Conservation (phyloP, 2,329 filamentous ascomycete species). For the Colletotrichum tabaci region DNA sequence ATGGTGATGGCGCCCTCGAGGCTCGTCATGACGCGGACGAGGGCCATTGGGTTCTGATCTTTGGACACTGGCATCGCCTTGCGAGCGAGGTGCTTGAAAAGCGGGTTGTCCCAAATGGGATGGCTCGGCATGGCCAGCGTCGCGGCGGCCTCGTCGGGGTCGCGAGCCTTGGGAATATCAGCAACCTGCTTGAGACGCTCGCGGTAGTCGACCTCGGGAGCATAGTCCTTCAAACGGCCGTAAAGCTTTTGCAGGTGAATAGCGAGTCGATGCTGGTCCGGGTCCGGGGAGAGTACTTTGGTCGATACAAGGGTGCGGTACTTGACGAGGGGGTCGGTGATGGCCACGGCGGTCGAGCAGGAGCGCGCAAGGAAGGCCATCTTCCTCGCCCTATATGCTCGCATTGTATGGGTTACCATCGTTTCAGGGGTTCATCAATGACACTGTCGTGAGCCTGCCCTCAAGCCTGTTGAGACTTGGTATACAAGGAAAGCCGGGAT, state of each 20-base stretch:
- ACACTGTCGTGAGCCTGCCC: no score
- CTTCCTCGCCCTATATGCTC: not conserved
- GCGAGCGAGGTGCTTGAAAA: slow-evolving; percentile 72
- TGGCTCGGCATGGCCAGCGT: slow-evolving; percentile 67
- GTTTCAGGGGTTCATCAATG: not conserved
- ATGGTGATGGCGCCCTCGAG: slow-evolving; percentile 81
- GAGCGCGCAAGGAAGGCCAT: slow-evolving; percentile 36
- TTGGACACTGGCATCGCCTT: slow-evolving; percentile 64
- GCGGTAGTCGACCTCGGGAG: slow-evolving; percentile 79
- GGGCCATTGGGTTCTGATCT: slow-evolving; percentile 67
- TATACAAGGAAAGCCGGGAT: not conserved
- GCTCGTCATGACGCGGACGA: slow-evolving; percentile 78
- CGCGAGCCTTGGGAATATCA: slow-evolving; percentile 55
- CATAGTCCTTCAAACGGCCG: slow-evolving; percentile 82
- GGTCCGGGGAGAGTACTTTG: slow-evolving; percentile 77
- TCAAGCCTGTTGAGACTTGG: no score
- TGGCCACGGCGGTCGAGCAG: slow-evolving; percentile 67
- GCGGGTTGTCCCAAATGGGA: slow-evolving; percentile 70
- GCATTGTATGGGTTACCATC: slow-evolving; percentile 45
- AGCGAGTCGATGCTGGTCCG: slow-evolving; percentile 80
- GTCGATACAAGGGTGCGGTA: slow-evolving; percentile 81
- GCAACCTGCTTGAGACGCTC: slow-evolving; percentile 75
- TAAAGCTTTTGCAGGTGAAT: slow-evolving; percentile 86
- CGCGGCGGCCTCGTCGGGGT: slow-evolving; percentile 48
- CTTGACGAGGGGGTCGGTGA: slow-evolving; percentile 82